phyloP scores from a whole-genome alignment of 116 monocot species.

The Iris pallida region DNA sequence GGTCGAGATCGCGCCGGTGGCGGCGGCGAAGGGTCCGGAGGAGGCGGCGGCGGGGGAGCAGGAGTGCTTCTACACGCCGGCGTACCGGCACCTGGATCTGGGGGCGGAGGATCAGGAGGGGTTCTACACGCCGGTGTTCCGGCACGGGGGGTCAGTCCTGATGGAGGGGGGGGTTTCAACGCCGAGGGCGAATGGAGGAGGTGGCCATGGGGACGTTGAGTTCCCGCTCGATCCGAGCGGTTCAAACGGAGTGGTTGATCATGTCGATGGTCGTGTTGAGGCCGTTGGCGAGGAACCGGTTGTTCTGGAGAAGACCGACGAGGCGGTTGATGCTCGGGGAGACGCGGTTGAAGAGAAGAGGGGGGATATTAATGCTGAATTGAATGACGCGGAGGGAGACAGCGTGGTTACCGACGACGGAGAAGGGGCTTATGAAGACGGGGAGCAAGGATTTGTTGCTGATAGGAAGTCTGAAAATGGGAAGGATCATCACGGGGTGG shows the following conservation, averaged over 20 bases:
- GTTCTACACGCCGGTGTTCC: constrained; percentile 2
- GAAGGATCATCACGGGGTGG: not conserved
- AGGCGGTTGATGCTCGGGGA: not conserved
- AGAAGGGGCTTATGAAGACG: not conserved
- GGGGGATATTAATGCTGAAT: not conserved
- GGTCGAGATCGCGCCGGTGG: constrained; percentile 1
- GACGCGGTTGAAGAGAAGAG: not conserved
- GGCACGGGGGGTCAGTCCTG: not conserved
- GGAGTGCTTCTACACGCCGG: not conserved
- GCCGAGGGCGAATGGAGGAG: not conserved
- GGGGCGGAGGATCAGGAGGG: constrained; percentile 5
- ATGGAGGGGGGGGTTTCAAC: not conserved
- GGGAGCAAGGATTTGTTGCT: not conserved
- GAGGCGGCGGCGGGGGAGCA: too few relatives aligned
- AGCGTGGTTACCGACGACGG: not conserved
- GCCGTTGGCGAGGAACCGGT: not conserved
- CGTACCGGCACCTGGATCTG: constrained; percentile 1
- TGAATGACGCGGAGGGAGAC: not conserved
- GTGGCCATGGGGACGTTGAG: not conserved
- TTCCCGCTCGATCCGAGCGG: not conserved
- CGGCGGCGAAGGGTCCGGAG: not conserved
- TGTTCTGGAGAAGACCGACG: not conserved
- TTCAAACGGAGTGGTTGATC: not conserved
- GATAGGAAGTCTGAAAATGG: not conserved
- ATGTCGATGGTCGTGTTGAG: constrained; percentile 3